Evolutionary conservation across 2,329 filamentous ascomycete genomes (phyloP).

Genomic region (Colletotrichum plurivorum): DNA sequence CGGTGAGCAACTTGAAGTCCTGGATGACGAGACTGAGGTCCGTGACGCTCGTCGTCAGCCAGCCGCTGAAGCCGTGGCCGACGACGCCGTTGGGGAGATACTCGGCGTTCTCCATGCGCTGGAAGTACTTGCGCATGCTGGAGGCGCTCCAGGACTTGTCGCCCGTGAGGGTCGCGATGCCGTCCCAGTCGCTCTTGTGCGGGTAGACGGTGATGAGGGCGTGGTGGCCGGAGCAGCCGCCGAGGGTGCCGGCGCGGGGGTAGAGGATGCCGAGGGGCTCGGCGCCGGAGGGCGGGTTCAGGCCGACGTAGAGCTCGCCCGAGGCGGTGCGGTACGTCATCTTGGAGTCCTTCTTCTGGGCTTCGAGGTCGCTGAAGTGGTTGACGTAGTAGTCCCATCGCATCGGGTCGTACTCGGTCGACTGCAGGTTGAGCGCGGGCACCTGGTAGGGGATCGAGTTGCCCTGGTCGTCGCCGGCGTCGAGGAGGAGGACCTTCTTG

Average conservation of each 20-base stretch:
- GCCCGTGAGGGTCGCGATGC: conserved; percentile 70
- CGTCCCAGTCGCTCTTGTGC: conserved; percentile 70
- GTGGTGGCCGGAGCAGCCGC: conserved; percentile 71
- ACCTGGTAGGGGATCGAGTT: conserved; percentile 45
- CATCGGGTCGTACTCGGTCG: conserved; percentile 42
- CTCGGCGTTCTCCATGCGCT: conserved; percentile 68
- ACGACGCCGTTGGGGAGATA: conserved; percentile 61
- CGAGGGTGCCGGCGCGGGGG: conserved; percentile 61
- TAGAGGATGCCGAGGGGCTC: conserved; percentile 61
- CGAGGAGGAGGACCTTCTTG: conserved; percentile 70
- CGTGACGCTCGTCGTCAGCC: conserved; percentile 54
- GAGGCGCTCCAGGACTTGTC: conserved; percentile 69
- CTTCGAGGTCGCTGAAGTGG: conserved; percentile 40
- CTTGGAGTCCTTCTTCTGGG: conserved; percentile 62
- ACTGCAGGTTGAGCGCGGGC: conserved; percentile 45
- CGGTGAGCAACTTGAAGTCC: conserved; percentile 47
- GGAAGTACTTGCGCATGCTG: conserved; percentile 73
- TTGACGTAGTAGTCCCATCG: conserved; percentile 42
- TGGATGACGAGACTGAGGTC: conserved; percentile 45
- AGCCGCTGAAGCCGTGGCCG: conserved; percentile 70
- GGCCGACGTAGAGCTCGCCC: conserved; percentile 54
- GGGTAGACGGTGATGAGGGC: conserved; percentile 72
- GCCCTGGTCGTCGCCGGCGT: conserved; percentile 70
- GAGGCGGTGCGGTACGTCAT: conserved; percentile 62
- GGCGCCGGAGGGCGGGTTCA: conserved; percentile 55